Conservation (phyloP, 495 filamentous ascomycete species). For the Ascodesmis nigricans region DNA sequence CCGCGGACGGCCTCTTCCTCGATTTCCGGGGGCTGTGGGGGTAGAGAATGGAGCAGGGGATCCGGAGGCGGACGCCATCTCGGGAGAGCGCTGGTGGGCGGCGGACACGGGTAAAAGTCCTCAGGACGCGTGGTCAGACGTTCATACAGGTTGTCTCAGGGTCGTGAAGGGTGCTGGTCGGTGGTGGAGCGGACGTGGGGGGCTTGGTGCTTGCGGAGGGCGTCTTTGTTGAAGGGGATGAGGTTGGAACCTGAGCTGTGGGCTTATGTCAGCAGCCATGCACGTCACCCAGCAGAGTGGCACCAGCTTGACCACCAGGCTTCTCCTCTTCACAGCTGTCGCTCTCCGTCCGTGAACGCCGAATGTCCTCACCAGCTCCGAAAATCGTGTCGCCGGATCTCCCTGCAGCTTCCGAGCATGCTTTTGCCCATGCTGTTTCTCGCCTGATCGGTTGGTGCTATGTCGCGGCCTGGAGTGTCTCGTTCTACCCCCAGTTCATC, state of each 20-base stretch:
- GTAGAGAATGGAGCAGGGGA: slow-evolving; percentile 8
- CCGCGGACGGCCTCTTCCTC: slow-evolving; percentile 15
- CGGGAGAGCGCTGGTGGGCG: not conserved
- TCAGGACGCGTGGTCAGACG: not conserved
- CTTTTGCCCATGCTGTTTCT: slow-evolving; percentile 24
- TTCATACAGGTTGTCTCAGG: too few species aligned
- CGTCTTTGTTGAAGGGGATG: not conserved
- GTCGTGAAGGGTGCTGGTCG: not conserved
- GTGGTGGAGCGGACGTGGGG: slow-evolving; percentile 1
- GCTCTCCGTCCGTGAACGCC: too few species aligned
- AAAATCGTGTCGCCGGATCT: not conserved
- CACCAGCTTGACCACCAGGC: too few species aligned
- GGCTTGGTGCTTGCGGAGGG: slow-evolving; percentile 1
- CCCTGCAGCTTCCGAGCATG: not conserved
- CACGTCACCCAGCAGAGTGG: too few species aligned
- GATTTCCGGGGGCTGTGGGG: slow-evolving; percentile 2
- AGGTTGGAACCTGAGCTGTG: not conserved
- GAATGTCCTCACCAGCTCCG: not conserved
- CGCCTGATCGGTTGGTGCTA: slow-evolving; percentile 36
- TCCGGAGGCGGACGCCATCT: slow-evolving; percentile 9
- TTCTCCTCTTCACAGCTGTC: too few species aligned
- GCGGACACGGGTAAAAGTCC: not conserved
- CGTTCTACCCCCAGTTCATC: slow-evolving; percentile 79
- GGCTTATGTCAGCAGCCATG: too few species aligned
- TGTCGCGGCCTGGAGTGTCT: slow-evolving; percentile 57